Conservation (phyloP, 1,284 basidiomycete genomes). For the Marasmius oreades region DNA sequence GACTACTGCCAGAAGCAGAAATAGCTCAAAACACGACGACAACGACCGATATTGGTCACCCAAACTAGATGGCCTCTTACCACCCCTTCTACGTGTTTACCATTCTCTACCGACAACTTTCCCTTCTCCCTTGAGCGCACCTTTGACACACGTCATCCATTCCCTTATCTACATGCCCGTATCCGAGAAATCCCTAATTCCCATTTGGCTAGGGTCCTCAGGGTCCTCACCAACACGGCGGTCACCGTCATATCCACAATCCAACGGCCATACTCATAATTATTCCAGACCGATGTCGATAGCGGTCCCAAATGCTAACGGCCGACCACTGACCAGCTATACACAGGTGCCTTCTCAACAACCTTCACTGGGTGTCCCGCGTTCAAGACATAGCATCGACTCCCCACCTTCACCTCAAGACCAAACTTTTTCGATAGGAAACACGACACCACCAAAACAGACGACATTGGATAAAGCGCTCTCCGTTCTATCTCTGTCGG, state of each 20-base stretch:
- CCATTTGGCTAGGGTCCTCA: slow-evolving; percentile 39
- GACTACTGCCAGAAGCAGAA: background rate
- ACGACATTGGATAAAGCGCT: slow-evolving; percentile 32
- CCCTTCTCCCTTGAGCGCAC: slow-evolving; percentile 56
- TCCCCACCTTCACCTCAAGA: background rate
- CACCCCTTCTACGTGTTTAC: slow-evolving; percentile 61
- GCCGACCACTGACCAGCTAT: background rate
- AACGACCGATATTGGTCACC: background rate
- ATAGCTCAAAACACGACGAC: background rate
- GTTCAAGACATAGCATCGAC: background rate
- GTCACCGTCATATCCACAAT: slow-evolving; percentile 24
- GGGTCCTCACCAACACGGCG: slow-evolving; percentile 23
- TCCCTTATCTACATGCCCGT: slow-evolving; percentile 71
- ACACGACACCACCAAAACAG: slow-evolving; percentile 20
- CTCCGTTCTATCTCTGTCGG: background rate
- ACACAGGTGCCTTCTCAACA: background rate
- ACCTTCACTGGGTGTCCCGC: background rate
- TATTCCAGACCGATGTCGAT: slow-evolving; percentile 18
- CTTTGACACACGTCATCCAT: slow-evolving; percentile 72
- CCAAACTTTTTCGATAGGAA: slow-evolving; percentile 16
- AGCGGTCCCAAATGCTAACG: background rate
- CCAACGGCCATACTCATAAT: slow-evolving; percentile 23
- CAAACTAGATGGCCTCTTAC: slow-evolving; percentile 37
- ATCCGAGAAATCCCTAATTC: slow-evolving; percentile 40
- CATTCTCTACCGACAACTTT: slow-evolving; percentile 53